Percentiles rank a stretch among this genome's conserved stretches.
Conservation (phyloP, 768 basidiomycete species). For the Leccinum subgranulosum region DNA sequence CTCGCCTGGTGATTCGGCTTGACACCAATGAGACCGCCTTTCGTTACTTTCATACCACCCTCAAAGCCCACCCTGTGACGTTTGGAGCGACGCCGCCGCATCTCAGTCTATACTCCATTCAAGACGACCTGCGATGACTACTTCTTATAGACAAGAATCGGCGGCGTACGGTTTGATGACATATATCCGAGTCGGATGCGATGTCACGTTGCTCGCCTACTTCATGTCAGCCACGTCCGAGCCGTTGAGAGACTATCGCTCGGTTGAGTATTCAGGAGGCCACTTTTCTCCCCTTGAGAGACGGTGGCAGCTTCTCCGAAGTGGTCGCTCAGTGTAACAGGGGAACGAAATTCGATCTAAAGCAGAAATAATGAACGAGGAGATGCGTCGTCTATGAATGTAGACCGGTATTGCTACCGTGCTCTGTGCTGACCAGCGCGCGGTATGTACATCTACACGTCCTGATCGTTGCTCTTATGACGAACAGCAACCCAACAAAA, state of each 20-base stretch:
- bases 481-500: conserved; percentile 65
- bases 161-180: conserved; percentile 60
- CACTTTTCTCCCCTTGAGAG: conserved; percentile 39
- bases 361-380: no score
- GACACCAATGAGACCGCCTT: conserved; percentile 36
- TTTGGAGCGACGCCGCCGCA: conserved; percentile 31
- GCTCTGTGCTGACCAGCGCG: no score
- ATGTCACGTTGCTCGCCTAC: conserved; percentile 9
- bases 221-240: no score
- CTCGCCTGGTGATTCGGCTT: conserved; percentile 37
- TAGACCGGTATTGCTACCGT: not conserved
- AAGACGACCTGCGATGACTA: conserved; percentile 56
- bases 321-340: conserved; percentile 52
- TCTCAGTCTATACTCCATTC: conserved; percentile 41
- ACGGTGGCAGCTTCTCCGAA: conserved; percentile 48
- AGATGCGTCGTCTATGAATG: not conserved
- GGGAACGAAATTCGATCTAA: conserved; percentile 56
- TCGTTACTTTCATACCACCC: conserved; percentile 43
- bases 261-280: conserved; percentile 18
- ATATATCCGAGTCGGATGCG: conserved; percentile 32
- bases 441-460: not conserved
- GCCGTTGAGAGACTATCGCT: conserved; percentile 2
- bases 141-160: conserved; percentile 48
- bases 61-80: conserved; percentile 41
- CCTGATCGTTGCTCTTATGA: conserved; percentile 2